Evolutionary conservation across 2,329 filamentous ascomycete genomes (phyloP), one percentile per base, ranked within the genome.

Genomic region (Aureobasidium leucospermi): DNA sequence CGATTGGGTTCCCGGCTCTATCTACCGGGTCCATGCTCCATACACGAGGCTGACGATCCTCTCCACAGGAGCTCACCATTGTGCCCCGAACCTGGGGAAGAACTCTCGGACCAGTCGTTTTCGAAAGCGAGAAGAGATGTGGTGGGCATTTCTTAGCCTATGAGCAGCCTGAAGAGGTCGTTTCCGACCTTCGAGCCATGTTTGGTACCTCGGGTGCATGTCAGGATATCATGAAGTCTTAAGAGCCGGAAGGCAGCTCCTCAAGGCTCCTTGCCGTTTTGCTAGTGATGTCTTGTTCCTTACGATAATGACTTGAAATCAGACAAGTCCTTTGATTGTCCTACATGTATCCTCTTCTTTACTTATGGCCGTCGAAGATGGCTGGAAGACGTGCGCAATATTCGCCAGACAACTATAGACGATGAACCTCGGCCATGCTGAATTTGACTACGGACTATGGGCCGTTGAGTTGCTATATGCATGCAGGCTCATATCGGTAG

Each of bases 141-240:
- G 81, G 82, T 0, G 83, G 83, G 0, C 84, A 86, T 66, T 86
- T 86, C 65, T 80, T 80, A 3, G 79, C 84, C 0, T 78, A 77
- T 59, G 84, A 86, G 69, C 71, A 72, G 38, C 83, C 83, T 0
- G 72, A 79, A 2, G 68, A 74, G 19, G 66, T 85, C 7, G 78
- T 75, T 0, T 69, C 67, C 4, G 83, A 85, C 67, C 61, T 85
- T 58, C 72, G 72, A 61, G 70, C 70, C 7, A 85, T 85, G 81
- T 85, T 85, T 72, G 78, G 79, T 0, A 75, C 74, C 60, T 73
- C 71, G 1, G 68, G 68, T 6, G 43, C 66, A 9, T 69, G 67
- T 34, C 64, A 67, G 31, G 46, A 46, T 9, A 63, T 65, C 13
- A 38, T 58, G 16, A 15, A 11, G n/a, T 57, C 53, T 11, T 57